Evolutionary conservation across 257 asterid species (phyloP).

Genomic region (Scutellaria minor): DNA sequence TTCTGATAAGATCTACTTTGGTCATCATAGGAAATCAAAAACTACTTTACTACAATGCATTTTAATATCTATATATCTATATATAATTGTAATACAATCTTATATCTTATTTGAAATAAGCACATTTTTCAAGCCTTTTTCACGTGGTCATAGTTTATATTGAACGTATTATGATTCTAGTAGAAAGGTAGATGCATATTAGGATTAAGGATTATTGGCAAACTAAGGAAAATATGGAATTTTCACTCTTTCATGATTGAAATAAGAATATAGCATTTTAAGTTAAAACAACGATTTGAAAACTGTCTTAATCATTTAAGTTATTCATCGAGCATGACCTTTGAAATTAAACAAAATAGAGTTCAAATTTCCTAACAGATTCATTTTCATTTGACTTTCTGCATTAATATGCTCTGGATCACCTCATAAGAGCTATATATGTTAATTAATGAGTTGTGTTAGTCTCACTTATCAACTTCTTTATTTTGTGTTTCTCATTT

Average conservation of each 20-base stretch:
- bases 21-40: constrained; percentile 9
- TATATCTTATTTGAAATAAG: background rate
- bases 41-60: background rate
- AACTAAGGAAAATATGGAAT: background rate
- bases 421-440: background rate
- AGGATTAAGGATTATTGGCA: background rate
- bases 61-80: background rate
- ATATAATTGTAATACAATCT: background rate
- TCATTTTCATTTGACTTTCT: background rate
- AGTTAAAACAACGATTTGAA: constrained; percentile 11
- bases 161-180: background rate
- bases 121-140: background rate
- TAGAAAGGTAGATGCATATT: background rate
- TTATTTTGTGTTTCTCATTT: background rate
- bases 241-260: background rate
- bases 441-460: constrained; percentile 3
- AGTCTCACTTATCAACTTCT: background rate
- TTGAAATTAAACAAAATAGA: constrained; percentile 7
- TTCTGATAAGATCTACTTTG: constrained; percentile 12
- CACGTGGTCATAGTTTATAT: background rate
- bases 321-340: constrained; percentile 16
- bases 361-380: background rate
- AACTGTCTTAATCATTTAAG: background rate
- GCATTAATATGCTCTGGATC: background rate
- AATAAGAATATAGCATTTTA: background rate